Base-by-base conservation (phyloP, 1,284 basidiomycete genomes). In the Ustilago esculenta region DNA sequence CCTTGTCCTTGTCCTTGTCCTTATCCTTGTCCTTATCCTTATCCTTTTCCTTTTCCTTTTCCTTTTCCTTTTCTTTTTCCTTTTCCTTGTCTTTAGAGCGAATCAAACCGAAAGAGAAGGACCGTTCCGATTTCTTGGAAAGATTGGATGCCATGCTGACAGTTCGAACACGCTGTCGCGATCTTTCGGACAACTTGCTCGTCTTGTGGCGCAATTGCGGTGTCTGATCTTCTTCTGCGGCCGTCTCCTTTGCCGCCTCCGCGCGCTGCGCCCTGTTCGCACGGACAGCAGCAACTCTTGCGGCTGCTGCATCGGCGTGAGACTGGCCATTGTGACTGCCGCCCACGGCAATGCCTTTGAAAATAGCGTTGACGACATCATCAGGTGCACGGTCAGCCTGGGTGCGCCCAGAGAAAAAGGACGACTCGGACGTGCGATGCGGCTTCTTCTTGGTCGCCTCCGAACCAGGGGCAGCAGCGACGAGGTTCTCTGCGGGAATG, bases 331-430 rank as follows among this genome's bases (percentile, higher is more conserved):
- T 47, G 32, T 55, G 50, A 34, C 63, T 58, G 15, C 67, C 61
- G 21, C 67, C 67, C 8, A 70, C 55, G 15, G 51, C 34, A 12
- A 72, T 64, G 21, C 69, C 64, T 21, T 59, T 59, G 56, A 76
- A 76, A 44, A 76, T 69, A 37, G 72, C 72, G 23, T 69, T 57
- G 42, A 76, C 54, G 4, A 76, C 33, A 15, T 69, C 65, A 27
- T 76, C 72, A 14, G 74, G 72, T 7, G 64, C 53, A 7, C 67
- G 55, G 18, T 75, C 74, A 6, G 56, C 57, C 44, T 72, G 64
- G 11, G 37, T 51, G 10, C 47, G 49, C 18, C 45, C 47, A 11
- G 56, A 54, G 42, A 73, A 56, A 23, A 53, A 41, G 21, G 57
- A 59, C 0, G 40, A 20, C 11, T 60, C 63, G 7, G 32, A 21